These are phyloP conservation scores for Chenopodium album DNA, from an alignment of 148 eudicot species.

Conservation along the genomic window DNA sequence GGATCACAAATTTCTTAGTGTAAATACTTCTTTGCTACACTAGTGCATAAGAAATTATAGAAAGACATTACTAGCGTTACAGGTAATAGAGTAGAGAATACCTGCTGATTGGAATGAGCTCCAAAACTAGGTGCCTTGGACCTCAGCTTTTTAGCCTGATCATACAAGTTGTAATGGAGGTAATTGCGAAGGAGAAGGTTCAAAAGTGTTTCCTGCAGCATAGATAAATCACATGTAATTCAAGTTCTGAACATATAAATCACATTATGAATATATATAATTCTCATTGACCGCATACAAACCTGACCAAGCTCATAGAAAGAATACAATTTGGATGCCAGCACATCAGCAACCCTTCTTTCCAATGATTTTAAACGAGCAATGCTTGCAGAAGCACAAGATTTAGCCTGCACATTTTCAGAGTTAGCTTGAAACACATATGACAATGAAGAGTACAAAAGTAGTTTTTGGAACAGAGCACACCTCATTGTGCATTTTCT, in stretches of 20 bases:
- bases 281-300: slow-evolving; percentile 23
- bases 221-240: not conserved
- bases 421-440: slow-evolving; percentile 5
- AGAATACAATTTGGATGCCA: slow-evolving; percentile 81
- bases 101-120: slow-evolving; percentile 98
- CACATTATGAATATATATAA: no score
- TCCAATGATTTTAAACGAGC: slow-evolving; percentile 74
- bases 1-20: not conserved
- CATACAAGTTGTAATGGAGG: slow-evolving; percentile 90
- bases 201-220: slow-evolving; percentile 86
- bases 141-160: slow-evolving; percentile 93
- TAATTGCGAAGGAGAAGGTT: slow-evolving; percentile 90
- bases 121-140: slow-evolving; percentile 99
- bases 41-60: not conserved
- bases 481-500: slow-evolving; percentile 75
- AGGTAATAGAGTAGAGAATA: slow-evolving; percentile 22
- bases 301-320: slow-evolving; percentile 98
- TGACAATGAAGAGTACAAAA: not conserved
- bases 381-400: slow-evolving; percentile 86
- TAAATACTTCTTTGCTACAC: not conserved
- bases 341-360: slow-evolving; percentile 80
- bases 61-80: not conserved
- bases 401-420: slow-evolving; percentile 59
- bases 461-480: not conserved
- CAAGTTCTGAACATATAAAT: not conserved